Base-by-base conservation (phyloP, 176 grass and related monocot species). In the Panicum miliaceum region DNA sequence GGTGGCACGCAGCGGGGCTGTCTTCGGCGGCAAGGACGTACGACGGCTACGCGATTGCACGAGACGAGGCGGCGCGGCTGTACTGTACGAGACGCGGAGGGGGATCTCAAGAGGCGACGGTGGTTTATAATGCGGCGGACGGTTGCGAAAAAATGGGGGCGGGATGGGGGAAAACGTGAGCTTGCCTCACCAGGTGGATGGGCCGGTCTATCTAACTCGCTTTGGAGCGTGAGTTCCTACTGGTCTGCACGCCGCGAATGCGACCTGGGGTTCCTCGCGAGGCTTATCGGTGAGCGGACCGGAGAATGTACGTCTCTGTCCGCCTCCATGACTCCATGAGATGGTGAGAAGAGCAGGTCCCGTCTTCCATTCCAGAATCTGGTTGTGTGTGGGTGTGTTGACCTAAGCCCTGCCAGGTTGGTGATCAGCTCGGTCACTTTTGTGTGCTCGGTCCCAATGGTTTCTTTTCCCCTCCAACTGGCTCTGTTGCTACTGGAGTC, bases 151-250 rank as follows among this genome's bases (percentile, higher is more conserved):
- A 85, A 29, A 22, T n/a, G 50, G 36, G 23, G 10, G 52, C 8
- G 54, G 37, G 27, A 68, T 9, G 58, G 22, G 57, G 42, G 50
- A 20, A 80, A 85, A 29, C 29, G 60, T 81, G 0, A 78, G 11
- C 35, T 65, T 29, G 60, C 12, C 63, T 81, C 16, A 29, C 20
- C 75, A 54, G 80, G 87, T 87, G 84, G 84, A 83, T 91, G 69
- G 60, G 63, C 67, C 80, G 75, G 74, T 86, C 77, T 75, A 92
- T 80, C 85, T 91, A 88, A 78, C 73, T 22, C 11, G 53, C 53
- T 52, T 27, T 22, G 50, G 23, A 25, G 14, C 2, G 38, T 40
- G 71, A 38, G 47, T 46, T 66, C 20, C 45, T 0, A 34, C 42
- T 18, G 46, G 64, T 37, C 82, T 73, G 36, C 25, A 73, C 15